Evolutionary conservation across 305 asterid genomes (phyloP).

Genomic region (Andrographis paniculata): DNA sequence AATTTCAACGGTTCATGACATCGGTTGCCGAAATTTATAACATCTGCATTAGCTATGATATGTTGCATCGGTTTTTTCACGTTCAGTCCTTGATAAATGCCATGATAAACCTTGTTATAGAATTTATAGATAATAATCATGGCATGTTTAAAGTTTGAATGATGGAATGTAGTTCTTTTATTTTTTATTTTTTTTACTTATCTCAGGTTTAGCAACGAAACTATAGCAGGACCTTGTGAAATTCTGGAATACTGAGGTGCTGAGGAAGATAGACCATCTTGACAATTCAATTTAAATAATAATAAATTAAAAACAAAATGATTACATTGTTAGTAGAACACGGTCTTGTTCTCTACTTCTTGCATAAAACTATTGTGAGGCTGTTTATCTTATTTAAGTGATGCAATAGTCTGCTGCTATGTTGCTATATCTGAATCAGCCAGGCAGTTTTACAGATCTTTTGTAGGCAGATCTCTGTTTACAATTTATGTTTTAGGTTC

Average conservation of each 20-base stretch:
- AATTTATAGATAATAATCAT: too few species aligned
- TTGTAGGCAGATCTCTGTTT: too few species aligned
- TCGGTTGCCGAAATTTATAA: too few species aligned
- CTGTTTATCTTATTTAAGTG: slow-evolving; percentile 6
- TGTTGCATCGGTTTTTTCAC: too few species aligned
- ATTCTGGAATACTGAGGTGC: slow-evolving; percentile 12
- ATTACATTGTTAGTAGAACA: slow-evolving; percentile 16
- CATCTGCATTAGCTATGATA: too few species aligned
- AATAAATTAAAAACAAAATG: slow-evolving; percentile 16
- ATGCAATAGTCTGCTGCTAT: not conserved
- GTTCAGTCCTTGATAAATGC: too few species aligned
- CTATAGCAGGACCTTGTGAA: slow-evolving; percentile 28
- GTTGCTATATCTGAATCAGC: too few species aligned
- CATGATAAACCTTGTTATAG: too few species aligned
- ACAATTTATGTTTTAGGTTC: too few species aligned
- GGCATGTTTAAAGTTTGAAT: slow-evolving; percentile 4
- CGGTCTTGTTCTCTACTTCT: slow-evolving; percentile 15
- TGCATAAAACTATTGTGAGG: slow-evolving; percentile 4
- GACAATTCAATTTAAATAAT: slow-evolving; percentile 4
- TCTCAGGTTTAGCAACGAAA: slow-evolving; percentile 40
- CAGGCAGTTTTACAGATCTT: too few species aligned
- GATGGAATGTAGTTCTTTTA: slow-evolving; percentile 3
- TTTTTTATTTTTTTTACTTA: not conserved
- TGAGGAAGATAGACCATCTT: slow-evolving; percentile 6
- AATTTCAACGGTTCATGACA: too few species aligned